Evolutionary conservation across 495 filamentous ascomycete genomes (phyloP), one percentile per base, ranked within the genome.

Genomic region (Neurospora sp.): DNA sequence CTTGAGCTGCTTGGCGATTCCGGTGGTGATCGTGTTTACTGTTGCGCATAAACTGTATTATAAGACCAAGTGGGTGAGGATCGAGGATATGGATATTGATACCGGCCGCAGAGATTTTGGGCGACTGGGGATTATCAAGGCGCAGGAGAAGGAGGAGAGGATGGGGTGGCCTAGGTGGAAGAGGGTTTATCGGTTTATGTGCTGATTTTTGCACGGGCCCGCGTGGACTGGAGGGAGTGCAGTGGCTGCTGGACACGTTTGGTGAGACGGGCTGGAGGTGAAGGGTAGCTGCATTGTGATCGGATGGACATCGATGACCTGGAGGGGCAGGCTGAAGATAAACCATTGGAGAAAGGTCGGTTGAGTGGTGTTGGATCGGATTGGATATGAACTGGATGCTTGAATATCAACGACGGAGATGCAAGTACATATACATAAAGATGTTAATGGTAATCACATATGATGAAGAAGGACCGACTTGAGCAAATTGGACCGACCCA

Each of bases 21-120:
- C 96, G 0, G 88, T 98, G 69, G 92, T 97, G 66, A 73, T 98
- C 7, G 66, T 85, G 1, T 94, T 88, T 78, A 98, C 92, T 75
- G 72, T 97, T 66, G 86, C 81, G 0, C 97, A 97, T 78, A 97
- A 97, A 84, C 6, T 96, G 39, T 91, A 82, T 73, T 93, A 89
- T 79, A 84, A 81, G 74, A 97, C 95, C 2, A 86, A 86, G 10
- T 86, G 91, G 72, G 83, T 97, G 35, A 83, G 86, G 48, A 76
- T 86, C 5, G 83, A 84, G 69, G 88, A 94, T 42, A 97, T 98
- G 91, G 96, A 99, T 82, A 80, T 99, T 72, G 84, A 88, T 40
- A 97, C 94, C 2, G 96, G 96, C n/a, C 87, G 93, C 39, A 86
- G 96, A 10, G 94, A 98, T 70, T 83, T 97, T 74, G 93, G 97